Percentiles rank a stretch among this genome's conserved stretches.
These are phyloP conservation scores for Pyrenophora seminiperda DNA, from an alignment of 2,329 filamentous ascomycete genomes.

Conservation along the genomic window DNA sequence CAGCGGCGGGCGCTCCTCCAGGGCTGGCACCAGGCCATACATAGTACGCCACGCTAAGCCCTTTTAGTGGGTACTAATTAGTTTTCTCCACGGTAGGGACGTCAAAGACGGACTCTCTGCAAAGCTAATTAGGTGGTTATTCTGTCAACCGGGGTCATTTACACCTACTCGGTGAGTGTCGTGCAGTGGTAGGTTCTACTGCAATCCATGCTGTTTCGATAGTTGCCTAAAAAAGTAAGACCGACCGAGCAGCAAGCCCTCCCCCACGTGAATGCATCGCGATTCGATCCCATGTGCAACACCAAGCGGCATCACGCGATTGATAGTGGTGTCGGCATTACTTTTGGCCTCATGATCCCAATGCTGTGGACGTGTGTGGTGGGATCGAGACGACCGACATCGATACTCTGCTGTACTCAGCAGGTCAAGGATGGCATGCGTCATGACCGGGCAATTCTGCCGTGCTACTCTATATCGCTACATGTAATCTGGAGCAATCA, in stretches of 20 bases:
- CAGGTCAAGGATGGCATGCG: slow-evolving; percentile 11
- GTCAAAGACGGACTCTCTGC: too few relatives aligned
- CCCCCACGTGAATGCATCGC: slow-evolving; percentile 23
- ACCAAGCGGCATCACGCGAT: neutral
- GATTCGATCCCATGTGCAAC: slow-evolving; percentile 1
- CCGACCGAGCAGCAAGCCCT: neutral
- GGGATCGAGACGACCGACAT: neutral
- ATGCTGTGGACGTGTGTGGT: neutral
- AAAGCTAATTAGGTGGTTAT: too few relatives aligned
- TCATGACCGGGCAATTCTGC: slow-evolving; percentile 1
- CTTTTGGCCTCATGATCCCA: too few relatives aligned
- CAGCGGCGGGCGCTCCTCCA: too few relatives aligned
- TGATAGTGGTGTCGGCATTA: neutral
- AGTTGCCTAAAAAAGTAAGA: neutral
- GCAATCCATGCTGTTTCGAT: neutral
- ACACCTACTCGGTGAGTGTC: slow-evolving; percentile 4
- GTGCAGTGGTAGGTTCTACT: neutral
- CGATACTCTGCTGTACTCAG: slow-evolving; percentile 1
- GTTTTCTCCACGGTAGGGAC: too few relatives aligned
- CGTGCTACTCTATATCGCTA: neutral
- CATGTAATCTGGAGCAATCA: too few relatives aligned
- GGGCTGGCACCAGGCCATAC: too few relatives aligned
- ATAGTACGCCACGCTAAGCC: too few relatives aligned
- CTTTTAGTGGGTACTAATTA: too few relatives aligned
- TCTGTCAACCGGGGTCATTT: too few relatives aligned